A percentile compares a stretch with the other conserved stretches of the same genome.
Conservation (phyloP, 345 rosid genomes). For the Mangifera indica region DNA sequence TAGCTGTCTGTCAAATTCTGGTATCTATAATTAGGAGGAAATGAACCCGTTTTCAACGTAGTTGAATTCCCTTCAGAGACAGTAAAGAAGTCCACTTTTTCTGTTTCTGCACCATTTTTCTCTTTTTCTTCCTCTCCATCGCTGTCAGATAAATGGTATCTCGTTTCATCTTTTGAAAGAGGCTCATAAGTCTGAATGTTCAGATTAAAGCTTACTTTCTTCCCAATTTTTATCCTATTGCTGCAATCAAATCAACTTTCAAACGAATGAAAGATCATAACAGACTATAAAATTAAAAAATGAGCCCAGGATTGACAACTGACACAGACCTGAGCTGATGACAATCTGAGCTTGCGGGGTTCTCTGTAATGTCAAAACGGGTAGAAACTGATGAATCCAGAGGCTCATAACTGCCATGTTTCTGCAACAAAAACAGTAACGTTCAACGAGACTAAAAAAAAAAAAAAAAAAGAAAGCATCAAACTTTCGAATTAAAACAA, state of each 20-base stretch:
- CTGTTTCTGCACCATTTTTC: slow-evolving; percentile 19
- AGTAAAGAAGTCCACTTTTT: slow-evolving; percentile 14
- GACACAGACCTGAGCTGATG: slow-evolving; percentile 52
- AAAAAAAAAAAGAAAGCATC: background rate
- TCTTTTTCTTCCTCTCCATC: slow-evolving; percentile 43
- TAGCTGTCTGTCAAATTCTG: slow-evolving; percentile 54
- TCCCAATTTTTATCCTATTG: slow-evolving; percentile 43
- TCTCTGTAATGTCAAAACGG: slow-evolving; percentile 25
- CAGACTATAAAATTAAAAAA: background rate
- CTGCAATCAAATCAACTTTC: slow-evolving; percentile 17
- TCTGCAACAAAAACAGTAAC: slow-evolving; percentile 32
- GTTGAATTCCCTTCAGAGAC: slow-evolving; percentile 17
- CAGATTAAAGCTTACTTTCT: slow-evolving; percentile 85
- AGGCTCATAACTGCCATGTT: slow-evolving; percentile 45
- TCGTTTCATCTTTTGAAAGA: slow-evolving; percentile 30
- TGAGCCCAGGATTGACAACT: slow-evolving; percentile 1
- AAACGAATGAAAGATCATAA: background rate
- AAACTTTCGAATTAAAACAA: background rate
- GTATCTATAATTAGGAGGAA: slow-evolving; percentile 59
- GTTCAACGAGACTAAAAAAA: too few species aligned
- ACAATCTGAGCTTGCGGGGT: slow-evolving; percentile 30
- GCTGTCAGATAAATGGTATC: slow-evolving; percentile 29
- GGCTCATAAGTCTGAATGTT: slow-evolving; percentile 81
- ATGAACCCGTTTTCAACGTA: slow-evolving; percentile 27
- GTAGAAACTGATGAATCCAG: slow-evolving; percentile 46